Conservation (phyloP, 768 basidiomycete species). For the Hypholoma sublateritium region DNA sequence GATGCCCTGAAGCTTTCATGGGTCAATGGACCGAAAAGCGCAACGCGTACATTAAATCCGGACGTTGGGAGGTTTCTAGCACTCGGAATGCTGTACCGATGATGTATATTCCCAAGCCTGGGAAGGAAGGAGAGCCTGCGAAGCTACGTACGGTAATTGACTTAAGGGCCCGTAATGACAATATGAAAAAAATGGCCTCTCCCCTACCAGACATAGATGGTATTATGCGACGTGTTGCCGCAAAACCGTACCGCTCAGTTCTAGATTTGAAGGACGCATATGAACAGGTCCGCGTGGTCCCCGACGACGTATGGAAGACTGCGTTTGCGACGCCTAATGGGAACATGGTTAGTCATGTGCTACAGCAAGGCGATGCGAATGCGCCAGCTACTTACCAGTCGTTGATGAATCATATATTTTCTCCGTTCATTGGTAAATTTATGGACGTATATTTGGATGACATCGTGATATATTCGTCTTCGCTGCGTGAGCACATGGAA, state of each 20-base stretch:
- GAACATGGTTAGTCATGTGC: constrained; percentile 38
- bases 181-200: constrained; percentile 33
- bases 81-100: constrained; percentile 35
- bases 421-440: constrained; percentile 28
- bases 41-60: constrained; percentile 25
- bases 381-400: constrained; percentile 41
- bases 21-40: constrained; percentile 29
- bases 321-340: constrained; percentile 37
- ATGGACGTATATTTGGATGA: constrained; percentile 42
- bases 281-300: constrained; percentile 35
- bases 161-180: constrained; percentile 33
- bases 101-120: constrained; percentile 30
- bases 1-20: constrained; percentile 37
- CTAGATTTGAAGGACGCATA: constrained; percentile 41
- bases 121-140: constrained; percentile 15
- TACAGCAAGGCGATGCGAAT: constrained; percentile 31
- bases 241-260: constrained; percentile 25
- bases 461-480: constrained; percentile 42
- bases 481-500: constrained; percentile 31
- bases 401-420: constrained; percentile 40
- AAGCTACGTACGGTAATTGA: constrained; percentile 34
- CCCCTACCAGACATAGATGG: constrained; percentile 42
- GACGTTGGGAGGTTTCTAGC: constrained; percentile 28
- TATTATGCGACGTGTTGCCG: constrained; percentile 32
- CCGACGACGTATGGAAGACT: constrained; percentile 21